Evolutionary conservation across 2,329 filamentous ascomycete species (phyloP).

Genomic region (Fusarium sp.): DNA sequence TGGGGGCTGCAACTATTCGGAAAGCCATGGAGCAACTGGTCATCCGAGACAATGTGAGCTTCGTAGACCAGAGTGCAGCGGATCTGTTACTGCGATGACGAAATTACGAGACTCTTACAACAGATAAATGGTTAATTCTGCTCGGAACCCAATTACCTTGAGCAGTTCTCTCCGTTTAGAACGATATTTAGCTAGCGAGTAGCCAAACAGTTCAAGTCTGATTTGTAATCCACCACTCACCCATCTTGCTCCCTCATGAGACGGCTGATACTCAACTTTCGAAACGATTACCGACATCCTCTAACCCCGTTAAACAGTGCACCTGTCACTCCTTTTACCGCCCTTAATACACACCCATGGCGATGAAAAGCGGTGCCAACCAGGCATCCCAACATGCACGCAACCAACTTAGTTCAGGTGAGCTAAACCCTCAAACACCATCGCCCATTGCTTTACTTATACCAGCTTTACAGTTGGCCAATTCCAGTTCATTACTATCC

Average conservation of each 20-base stretch:
- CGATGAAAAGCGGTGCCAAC: neutral
- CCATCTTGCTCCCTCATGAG: neutral
- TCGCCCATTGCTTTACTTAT: neutral
- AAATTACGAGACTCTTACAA: neutral
- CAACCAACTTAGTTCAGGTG: neutral
- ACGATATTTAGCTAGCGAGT: neutral
- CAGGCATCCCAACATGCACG: neutral
- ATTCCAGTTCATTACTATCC: constrained; percentile 35
- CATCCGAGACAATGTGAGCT: neutral
- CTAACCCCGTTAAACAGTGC: neutral
- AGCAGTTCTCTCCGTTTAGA: neutral
- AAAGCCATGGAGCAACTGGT: neutral
- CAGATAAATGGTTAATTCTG: neutral
- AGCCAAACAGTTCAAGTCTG: too few species aligned
- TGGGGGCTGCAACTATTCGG: neutral
- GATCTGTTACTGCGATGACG: neutral
- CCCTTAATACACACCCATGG: neutral
- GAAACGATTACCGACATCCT: neutral
- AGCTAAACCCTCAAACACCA: neutral
- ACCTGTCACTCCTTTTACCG: neutral
- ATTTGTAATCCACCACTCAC: neutral
- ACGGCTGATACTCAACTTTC: neutral
- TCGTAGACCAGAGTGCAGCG: neutral
- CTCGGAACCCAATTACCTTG: neutral
- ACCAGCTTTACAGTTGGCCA: neutral